Evolutionary conservation across 805 yeast genomes (phyloP), one percentile per base, ranked within the genome.

Genomic region (Dipodascus albidus): DNA sequence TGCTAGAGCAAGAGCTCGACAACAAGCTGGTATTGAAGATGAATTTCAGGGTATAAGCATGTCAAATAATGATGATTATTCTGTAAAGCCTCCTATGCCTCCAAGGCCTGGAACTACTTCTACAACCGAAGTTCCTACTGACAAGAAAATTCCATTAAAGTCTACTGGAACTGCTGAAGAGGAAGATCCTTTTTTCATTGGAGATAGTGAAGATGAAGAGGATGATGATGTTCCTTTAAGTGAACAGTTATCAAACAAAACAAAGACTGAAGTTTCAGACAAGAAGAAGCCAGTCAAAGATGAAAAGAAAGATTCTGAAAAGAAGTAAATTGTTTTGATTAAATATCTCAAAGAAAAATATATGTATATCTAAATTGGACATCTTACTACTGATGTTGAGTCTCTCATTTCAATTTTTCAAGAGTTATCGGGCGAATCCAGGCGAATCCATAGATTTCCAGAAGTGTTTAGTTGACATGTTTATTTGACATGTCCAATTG

Each of bases 21-120:
- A 79, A 77, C 49, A 84, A 80, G 51, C 83, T 82, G 53, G 80
- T 75, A 56, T 69, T 79, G 54, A 67, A 71, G 51, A 69, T 72
- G 56, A 79, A 77, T 55, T 78, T 80, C 65, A 76, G 74, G 57
- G 74, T 74, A 35, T 71, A 79, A 53, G 70, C 71, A 53, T 68
- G 79, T 62, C 67, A 68, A 44, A 67, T 14, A 50, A 31, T 14
- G 38, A 35, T 31, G 53, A 27, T 1, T 49, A 35, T 15, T 49
- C 54, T 9, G 52, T 57, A 2, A 57, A 60, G 8, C 64, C 66
- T 23, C 73, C 76, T 41, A 62, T 61, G 48, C 64, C 71, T 48
- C 57, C 63, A 23, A 62, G 70, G 24, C 63, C 72, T 33, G 51
- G 44, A 33, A 55, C 56, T 51, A 73, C 73, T 59, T 75, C 80